Evolutionary conservation across 208 protist species (phyloP).

Genomic region (Lotmaria passim): DNA sequence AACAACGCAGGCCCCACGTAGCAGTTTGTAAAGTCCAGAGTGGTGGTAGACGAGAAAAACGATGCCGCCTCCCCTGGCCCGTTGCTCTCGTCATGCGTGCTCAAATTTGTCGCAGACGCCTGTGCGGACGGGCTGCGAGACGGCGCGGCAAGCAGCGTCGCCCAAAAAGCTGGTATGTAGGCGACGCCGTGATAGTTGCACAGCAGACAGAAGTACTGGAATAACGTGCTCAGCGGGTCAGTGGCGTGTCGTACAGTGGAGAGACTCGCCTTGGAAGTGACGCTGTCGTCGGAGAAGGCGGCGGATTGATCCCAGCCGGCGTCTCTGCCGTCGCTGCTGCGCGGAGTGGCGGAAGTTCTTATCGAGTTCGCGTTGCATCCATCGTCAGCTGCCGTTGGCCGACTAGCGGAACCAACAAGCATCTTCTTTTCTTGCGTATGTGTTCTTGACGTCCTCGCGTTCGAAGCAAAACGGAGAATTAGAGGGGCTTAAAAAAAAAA

Average conservation of each 20-base stretch:
- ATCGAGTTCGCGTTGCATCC: not conserved
- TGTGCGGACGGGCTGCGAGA: not conserved
- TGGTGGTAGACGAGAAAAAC: constrained; percentile 5
- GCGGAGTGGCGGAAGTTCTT: not conserved
- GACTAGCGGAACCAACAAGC: too few species aligned
- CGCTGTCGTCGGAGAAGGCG: constrained; percentile 4
- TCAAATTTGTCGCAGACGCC: not conserved
- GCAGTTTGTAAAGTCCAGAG: constrained; percentile 31
- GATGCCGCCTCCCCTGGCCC: not conserved
- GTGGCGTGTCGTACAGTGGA: not conserved
- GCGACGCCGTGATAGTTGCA: constrained; percentile 28
- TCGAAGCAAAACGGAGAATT: too few species aligned
- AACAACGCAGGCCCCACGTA: constrained; percentile 39
- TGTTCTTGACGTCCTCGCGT: too few species aligned
- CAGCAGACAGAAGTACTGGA: constrained; percentile 29
- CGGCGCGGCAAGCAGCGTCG: constrained; percentile 1
- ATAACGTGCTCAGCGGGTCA: constrained; percentile 1
- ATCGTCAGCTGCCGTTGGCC: not conserved
- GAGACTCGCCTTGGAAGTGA: not conserved
- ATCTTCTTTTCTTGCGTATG: too few species aligned
- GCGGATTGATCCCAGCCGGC: constrained; percentile 1
- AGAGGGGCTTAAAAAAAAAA: not conserved
- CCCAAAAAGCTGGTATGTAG: constrained; percentile 22
- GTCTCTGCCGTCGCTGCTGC: not conserved
- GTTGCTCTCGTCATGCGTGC: not conserved